Conservation (phyloP, 805 yeast species). For the Lachancea quebecensis region DNA sequence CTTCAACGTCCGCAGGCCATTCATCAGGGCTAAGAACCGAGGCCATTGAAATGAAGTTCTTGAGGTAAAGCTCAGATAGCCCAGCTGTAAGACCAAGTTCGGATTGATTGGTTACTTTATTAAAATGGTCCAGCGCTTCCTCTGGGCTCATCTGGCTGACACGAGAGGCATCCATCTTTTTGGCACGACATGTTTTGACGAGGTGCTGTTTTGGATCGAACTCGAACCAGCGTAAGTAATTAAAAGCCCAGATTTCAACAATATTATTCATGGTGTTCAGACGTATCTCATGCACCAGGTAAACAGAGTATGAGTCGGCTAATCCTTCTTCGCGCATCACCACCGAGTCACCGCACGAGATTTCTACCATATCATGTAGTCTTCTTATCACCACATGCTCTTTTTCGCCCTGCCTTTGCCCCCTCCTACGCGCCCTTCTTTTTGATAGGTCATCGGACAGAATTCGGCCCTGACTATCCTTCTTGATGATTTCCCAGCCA, state of each 20-base stretch:
- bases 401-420: conserved; percentile 8
- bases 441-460: conserved; percentile 13
- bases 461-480: conserved; percentile 24
- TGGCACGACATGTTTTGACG: no score
- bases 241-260: conserved; percentile 42
- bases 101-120: conserved; percentile 25
- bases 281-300: conserved; percentile 44
- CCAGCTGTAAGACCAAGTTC: conserved; percentile 55
- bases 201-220: conserved; percentile 28
- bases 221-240: conserved; percentile 41
- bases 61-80: conserved; percentile 37
- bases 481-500: conserved; percentile 29
- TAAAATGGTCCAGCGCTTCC: conserved; percentile 11
- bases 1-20: background rate
- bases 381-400: conserved; percentile 32
- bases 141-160: background rate
- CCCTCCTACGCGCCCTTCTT: conserved; percentile 22
- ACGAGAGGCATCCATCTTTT: no score
- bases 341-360: conserved; percentile 49
- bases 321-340: conserved; percentile 34
- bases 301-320: conserved; percentile 34
- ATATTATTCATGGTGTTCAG: conserved; percentile 42
- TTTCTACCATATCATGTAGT: conserved; percentile 40
- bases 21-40: conserved; percentile 37
- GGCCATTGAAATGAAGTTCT: conserved; percentile 39